Evolutionary conservation across 2,329 filamentous ascomycete species (phyloP).

Genomic region (Coniochaeta sp.): DNA sequence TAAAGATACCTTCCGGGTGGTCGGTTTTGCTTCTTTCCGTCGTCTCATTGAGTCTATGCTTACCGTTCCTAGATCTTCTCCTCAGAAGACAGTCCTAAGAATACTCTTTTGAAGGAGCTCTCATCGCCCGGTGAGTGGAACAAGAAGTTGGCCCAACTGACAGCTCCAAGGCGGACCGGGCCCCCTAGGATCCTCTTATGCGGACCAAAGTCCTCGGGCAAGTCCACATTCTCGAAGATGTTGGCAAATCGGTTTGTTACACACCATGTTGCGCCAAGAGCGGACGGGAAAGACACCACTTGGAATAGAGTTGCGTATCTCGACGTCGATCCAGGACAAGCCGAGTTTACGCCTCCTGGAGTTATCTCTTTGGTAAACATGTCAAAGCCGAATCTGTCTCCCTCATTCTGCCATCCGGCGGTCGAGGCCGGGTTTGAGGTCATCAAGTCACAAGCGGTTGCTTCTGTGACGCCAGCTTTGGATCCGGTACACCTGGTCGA

Average conservation of each 20-base stretch:
- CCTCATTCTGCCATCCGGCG: constrained; percentile 57
- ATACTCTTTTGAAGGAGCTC: constrained; percentile 44
- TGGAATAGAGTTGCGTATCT: constrained; percentile 46
- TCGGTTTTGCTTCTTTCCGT: neutral
- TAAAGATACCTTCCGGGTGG: constrained; percentile 8
- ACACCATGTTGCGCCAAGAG: constrained; percentile 19
- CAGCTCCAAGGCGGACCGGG: constrained; percentile 25
- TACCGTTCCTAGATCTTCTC: constrained; percentile 39
- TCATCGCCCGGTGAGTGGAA: constrained; percentile 55
- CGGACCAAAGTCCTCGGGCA: constrained; percentile 66
- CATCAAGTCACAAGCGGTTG: constrained; percentile 59
- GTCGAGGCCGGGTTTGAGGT: constrained; percentile 27
- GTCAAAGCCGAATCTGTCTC: constrained; percentile 53
- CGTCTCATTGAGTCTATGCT: constrained; percentile 14
- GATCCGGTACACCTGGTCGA: constrained; percentile 61
- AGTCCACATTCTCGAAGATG: constrained; percentile 66
- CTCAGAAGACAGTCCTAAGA: constrained; percentile 44
- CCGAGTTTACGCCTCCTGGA: constrained; percentile 65
- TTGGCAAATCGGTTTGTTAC: constrained; percentile 63
- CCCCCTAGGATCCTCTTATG: constrained; percentile 49
- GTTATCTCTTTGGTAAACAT: constrained; percentile 62
- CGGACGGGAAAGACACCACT: constrained; percentile 3
- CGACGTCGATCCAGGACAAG: constrained; percentile 72
- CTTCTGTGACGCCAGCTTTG: constrained; percentile 56
- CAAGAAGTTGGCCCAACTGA: constrained; percentile 43